A percentile compares a stretch with the other conserved stretches of the same genome.
Conservation (phyloP, 768 basidiomycete species). For the Suillus weaverae region DNA sequence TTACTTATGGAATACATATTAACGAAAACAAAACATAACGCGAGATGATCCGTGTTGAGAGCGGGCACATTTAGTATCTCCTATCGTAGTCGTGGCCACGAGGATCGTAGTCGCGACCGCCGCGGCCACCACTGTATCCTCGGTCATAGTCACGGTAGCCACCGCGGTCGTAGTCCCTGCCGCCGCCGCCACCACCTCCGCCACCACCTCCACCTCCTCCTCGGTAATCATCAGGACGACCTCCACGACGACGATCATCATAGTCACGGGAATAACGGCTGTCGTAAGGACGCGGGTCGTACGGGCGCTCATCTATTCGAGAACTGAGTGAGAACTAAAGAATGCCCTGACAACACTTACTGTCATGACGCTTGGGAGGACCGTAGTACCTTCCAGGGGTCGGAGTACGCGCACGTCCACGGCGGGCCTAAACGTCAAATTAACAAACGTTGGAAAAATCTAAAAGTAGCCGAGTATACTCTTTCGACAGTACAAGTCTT, state of each 20-base stretch:
- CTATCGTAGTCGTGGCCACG: constrained; percentile 36
- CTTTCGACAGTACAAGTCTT: constrained; percentile 89
- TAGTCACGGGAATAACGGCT: constrained; percentile 75
- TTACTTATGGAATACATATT: constrained; percentile 7
- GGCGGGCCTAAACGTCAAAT: constrained; percentile 61
- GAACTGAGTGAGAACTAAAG: constrained; percentile 9
- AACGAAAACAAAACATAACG: constrained; percentile 4
- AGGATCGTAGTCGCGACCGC: constrained; percentile 37
- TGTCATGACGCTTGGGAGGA: constrained; percentile 77
- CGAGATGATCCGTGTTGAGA: constrained; percentile 20
- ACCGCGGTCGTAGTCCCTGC: constrained; percentile 32
- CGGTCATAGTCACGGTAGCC: constrained; percentile 25
- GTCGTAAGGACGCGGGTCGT: constrained; percentile 92
- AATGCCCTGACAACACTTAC: constrained; percentile 37
- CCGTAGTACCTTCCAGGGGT: constrained; percentile 96
- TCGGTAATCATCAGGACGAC: constrained; percentile 44
- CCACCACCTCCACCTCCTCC: constrained; percentile 39
- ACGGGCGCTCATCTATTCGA: constrained; percentile 72
- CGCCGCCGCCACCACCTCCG: constrained; percentile 29
- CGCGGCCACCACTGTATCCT: constrained; percentile 50
- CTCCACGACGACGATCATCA: constrained; percentile 54
- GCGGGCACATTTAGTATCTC: constrained; percentile 19
- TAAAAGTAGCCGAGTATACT: constrained; percentile 36
- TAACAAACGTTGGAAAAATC: constrained; percentile 6
- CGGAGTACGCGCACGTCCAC: constrained; percentile 86